A percentile compares a stretch with the other conserved stretches of the same genome.
phyloP scores from a whole-genome alignment of 805 yeast genomes.

The Metschnikowia noctiluminum region DNA sequence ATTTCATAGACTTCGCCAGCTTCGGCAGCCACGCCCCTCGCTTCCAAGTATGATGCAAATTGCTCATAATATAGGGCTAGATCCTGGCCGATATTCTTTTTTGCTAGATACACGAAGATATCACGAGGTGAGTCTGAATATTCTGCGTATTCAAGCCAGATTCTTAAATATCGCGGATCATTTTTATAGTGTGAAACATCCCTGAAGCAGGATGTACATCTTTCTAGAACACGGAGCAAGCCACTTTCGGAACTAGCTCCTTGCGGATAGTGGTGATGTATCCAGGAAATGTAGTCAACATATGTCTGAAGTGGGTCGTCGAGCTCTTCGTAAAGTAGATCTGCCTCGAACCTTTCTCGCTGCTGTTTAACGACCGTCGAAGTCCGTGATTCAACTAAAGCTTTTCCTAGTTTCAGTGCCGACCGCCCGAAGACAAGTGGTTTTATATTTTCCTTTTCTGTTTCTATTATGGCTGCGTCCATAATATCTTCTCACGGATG shows the following conservation, averaged over 20 bases:
- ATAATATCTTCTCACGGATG: neutral
- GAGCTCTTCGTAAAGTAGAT: conserved; percentile 42
- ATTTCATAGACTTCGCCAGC: conserved; percentile 58
- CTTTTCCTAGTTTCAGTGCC: conserved; percentile 50
- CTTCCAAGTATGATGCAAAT: conserved; percentile 64
- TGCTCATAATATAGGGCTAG: conserved; percentile 76
- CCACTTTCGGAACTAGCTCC: conserved; percentile 64
- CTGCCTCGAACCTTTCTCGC: conserved; percentile 37
- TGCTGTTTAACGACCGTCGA: conserved; percentile 13
- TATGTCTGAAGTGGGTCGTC: conserved; percentile 84
- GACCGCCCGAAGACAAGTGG: conserved; percentile 70
- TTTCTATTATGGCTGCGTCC: conserved; percentile 27
- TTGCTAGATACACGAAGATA: conserved; percentile 65
- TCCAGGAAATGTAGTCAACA: conserved; percentile 76
- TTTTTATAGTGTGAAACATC: conserved; percentile 67
- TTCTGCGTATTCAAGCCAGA: conserved; percentile 78
- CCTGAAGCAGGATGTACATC: conserved; percentile 66
- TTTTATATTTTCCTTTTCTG: conserved; percentile 72
- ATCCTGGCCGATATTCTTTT: conserved; percentile 64
- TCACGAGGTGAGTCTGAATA: conserved; percentile 69
- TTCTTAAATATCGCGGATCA: conserved; percentile 73
- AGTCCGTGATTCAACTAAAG: conserved; percentile 26
- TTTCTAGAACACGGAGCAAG: conserved; percentile 59
- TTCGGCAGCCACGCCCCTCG: conserved; percentile 42
- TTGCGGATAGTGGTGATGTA: conserved; percentile 56